Base-by-base conservation (phyloP, 768 basidiomycete genomes). In the Termitomyces sp. region DNA sequence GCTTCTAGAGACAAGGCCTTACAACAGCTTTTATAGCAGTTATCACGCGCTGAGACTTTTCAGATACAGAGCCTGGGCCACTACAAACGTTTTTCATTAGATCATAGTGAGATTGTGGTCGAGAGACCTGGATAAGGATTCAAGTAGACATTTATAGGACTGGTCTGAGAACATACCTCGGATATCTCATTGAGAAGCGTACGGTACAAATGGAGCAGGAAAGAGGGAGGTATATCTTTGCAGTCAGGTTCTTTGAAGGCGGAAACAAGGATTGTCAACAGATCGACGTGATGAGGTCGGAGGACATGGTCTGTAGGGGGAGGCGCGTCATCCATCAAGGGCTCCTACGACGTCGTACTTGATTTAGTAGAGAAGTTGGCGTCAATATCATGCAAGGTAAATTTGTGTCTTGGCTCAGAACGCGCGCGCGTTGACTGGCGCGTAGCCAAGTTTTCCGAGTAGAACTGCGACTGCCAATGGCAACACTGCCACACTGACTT, bases 201-300 rank as follows among this genome's bases (percentile, higher is more conserved):
- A 16, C 88, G 83, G 54, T 85, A 81, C 13, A 89, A 63, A 60
- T 86, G 82, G 18, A 90, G 71, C 13, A 81, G 65, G 63, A 88
- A 91, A 7, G 69, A 59, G 20, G 79, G 65, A 1, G 88, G 82
- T 10, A 89, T 75, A 23, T 75, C 75, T 52, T 76, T 77, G 40
- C 77, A 69, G 23, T 76, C 75, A 54, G 76, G 75, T 58, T 87
- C 84, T 64, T 82, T 85, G 67, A 85, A 88, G 4, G 80, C 71
- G 12, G 86, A 71, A 55, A 84, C 72, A 33, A 91, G 73, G 23
- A 90, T 72, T 32, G 80, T 79, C 31, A 92, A 73, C 15, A 92
- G 72, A 46, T 79, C 79, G 48, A 93, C 73, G 65, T 94, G 91
- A 62, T 93, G 91, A 1, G 91, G 89, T 52, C 84, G 77, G 27